Evolutionary conservation across 495 filamentous ascomycete species (phyloP).

Genomic region (Saxophila tyrrhenica): DNA sequence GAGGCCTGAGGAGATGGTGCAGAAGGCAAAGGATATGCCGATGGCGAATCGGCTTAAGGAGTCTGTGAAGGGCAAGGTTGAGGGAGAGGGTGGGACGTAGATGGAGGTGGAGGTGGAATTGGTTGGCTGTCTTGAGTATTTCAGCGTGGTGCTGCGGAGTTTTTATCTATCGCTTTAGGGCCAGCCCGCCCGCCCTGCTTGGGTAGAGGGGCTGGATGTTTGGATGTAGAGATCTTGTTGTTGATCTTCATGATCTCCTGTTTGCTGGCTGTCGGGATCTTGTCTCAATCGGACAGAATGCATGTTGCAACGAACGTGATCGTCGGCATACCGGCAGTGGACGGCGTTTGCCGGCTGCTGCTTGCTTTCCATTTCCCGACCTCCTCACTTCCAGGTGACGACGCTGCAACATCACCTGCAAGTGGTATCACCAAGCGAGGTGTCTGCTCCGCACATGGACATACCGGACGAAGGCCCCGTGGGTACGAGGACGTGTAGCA

Average conservation of each 20-base stretch:
- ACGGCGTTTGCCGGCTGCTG: not conserved
- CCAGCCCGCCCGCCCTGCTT: too few species aligned
- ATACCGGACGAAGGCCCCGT: too few species aligned
- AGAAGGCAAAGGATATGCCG: constrained; percentile 3
- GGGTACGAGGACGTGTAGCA: too few species aligned
- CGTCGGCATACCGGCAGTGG: too few species aligned
- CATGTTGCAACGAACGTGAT: too few species aligned
- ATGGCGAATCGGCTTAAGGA: not conserved
- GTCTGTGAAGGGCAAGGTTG: not conserved
- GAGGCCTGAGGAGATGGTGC: constrained; percentile 10
- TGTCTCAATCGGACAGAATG: too few species aligned
- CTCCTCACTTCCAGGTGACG: not conserved
- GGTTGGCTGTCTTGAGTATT: not conserved
- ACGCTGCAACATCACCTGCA: not conserved
- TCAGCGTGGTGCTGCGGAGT: not conserved
- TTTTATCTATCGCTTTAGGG: too few species aligned
- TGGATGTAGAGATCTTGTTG: too few species aligned
- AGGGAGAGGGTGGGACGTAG: not conserved
- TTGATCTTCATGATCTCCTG: too few species aligned
- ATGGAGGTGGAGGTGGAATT: not conserved
- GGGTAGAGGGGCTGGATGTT: too few species aligned
- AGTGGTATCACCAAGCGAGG: not conserved
- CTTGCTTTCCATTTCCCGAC: not conserved
- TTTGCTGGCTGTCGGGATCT: too few species aligned
- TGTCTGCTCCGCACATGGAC: too few species aligned